Evolutionary conservation across 768 basidiomycete genomes (phyloP), one percentile per base, ranked within the genome.

Genomic region (Cystofilobasidium bisporidii): DNA sequence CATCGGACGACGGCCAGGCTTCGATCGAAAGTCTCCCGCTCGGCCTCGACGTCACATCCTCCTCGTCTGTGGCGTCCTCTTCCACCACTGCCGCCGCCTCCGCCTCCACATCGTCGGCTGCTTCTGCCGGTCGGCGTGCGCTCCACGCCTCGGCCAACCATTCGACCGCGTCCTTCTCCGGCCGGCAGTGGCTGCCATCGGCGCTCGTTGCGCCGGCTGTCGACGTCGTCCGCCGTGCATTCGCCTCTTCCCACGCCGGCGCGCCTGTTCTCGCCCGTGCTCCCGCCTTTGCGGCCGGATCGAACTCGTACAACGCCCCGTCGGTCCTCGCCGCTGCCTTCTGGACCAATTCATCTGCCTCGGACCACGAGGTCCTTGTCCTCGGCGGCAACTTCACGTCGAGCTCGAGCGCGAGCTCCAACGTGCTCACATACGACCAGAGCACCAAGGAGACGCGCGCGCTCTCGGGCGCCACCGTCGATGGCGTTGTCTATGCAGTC

Each of bases 351-450:
- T 80, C 80, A 43, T 82, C 86, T 1, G 84, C 84, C 3, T 79
- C 79, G 14, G 81, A 82, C 6, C 75, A 73, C 0, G 84, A 88
- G 65, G 77, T 90, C 24, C 84, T 84, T 50, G 83, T 97, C 70
- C 80, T 97, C 58, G 94, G 92, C 38, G 94, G 94, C 41, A 91
- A 92, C 76, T 99, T 97, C 75, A 83, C 87, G 0, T 85, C 45
- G 67, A 2, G 79, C 0, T 85, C 45, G 67, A 2, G 79, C 82
- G 69, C 84, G 15, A 36, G 15, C 24, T 17, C 36, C 45, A 65
- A 82, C 36, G 74, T 94, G 26, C 89, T 84, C 0, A 77, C 91
- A 38, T 96, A 94, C 74, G 81, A 91, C 74, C 76, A 82, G 3
- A 73, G 77, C 9, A 77, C 82, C n/a, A n/a, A n/a, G n/a, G 5